Conservation (phyloP, 208 protist genomes). For the Wallacemonas rigidus region DNA sequence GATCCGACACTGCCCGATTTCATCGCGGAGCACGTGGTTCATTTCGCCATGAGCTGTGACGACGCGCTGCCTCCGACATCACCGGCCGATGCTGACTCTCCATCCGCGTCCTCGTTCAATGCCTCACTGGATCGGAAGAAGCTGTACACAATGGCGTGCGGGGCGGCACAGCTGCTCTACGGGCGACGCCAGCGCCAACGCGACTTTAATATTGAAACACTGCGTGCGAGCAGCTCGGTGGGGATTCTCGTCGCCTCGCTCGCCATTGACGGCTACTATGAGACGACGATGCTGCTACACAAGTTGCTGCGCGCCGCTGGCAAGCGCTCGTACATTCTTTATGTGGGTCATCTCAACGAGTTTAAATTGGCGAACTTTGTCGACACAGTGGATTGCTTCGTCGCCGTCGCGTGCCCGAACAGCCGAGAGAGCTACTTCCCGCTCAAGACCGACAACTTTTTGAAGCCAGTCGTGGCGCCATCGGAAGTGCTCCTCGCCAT, state of each 20-base stretch:
- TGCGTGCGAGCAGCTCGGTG: conserved; percentile 74
- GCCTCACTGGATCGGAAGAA: background rate
- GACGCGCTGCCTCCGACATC: no score
- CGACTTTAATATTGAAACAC: conserved; percentile 77
- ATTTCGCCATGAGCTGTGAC: no score
- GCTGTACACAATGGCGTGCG: conserved; percentile 12
- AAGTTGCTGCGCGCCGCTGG: conserved; percentile 61
- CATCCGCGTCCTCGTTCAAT: no score
- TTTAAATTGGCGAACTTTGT: conserved; percentile 93
- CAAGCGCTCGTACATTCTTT: conserved; percentile 88
- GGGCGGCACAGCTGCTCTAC: conserved; percentile 26
- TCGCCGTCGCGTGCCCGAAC: conserved; percentile 85
- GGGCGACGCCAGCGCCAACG: conserved; percentile 70
- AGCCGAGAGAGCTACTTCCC: conserved; percentile 77
- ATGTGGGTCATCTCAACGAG: conserved; percentile 92
- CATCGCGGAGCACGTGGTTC: no score
- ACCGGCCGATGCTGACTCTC: no score
- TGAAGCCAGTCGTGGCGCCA: conserved; percentile 90
- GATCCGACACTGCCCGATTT: background rate
- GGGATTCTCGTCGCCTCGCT: conserved; percentile 89
- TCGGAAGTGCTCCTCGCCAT: conserved; percentile 86
- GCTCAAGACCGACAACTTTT: conserved; percentile 68
- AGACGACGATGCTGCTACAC: conserved; percentile 72
- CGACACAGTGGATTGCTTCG: conserved; percentile 89
- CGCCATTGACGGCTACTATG: conserved; percentile 81